These are phyloP conservation scores for Acacia acuminata DNA, from an alignment of 306 rosid species.

Conservation along the genomic window DNA sequence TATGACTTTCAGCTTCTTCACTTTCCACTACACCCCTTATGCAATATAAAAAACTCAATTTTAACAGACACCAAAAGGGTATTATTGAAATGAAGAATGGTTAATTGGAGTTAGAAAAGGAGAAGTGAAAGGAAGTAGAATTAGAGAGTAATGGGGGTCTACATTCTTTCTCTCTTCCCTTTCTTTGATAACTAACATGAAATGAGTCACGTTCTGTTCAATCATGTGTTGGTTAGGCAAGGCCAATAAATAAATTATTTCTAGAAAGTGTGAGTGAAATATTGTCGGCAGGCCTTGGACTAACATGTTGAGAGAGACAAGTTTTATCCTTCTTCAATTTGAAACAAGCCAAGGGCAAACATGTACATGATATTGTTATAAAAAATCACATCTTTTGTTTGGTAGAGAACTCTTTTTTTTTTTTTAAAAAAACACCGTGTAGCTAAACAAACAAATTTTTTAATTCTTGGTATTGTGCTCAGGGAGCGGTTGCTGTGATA, in stretches of 20 bases:
- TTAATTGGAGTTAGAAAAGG: too few species aligned
- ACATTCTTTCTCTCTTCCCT: not conserved
- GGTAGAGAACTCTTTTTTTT: not conserved
- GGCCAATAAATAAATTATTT: not conserved
- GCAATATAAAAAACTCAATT: too few species aligned
- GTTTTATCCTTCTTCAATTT: not conserved
- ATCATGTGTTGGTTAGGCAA: not conserved
- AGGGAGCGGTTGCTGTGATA: conserved; percentile 88
- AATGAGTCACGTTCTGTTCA: not conserved
- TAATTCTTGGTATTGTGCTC: conserved; percentile 18
- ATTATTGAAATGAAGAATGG: too few species aligned
- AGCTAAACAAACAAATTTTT: not conserved
- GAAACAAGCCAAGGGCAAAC: not conserved
- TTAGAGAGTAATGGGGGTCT: conserved; percentile 45
- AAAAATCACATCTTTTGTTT: not conserved
- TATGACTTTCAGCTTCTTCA: too few species aligned
- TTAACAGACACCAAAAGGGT: too few species aligned
- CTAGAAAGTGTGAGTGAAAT: not conserved
- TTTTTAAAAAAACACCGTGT: not conserved
- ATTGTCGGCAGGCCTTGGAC: not conserved
- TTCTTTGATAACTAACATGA: not conserved
- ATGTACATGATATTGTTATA: not conserved
- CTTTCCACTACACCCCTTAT: too few species aligned
- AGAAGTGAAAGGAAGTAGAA: too few species aligned
- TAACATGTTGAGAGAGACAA: not conserved